Base-by-base conservation (phyloP, 345 rosid species). In the Psidium friedrichsthalianum region DNA sequence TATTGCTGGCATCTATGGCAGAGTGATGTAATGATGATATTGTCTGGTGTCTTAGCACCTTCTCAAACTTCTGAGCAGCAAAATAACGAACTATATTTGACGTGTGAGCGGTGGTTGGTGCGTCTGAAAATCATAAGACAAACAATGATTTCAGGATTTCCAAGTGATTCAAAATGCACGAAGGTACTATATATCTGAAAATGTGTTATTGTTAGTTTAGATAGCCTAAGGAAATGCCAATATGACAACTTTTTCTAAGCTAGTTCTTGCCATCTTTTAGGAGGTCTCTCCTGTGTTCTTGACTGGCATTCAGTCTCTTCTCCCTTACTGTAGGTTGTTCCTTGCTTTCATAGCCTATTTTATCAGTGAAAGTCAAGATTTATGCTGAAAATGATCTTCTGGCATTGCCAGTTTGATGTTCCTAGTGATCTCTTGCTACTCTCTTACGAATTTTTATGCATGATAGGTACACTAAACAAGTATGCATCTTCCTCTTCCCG, bases 1-100 rank as follows among this genome's bases (percentile, higher is more conserved):
- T 94, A 91, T 88, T 86, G 98, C 91, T 97, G 98, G 98, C 94
- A 88, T 90, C 98, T 97, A 83, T 97, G 99, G 99, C 96, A 96
- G 89, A 95, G 91, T 87, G 98, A 97, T 92, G 93, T 93, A 97
- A n/a, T 94, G 89, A 92, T 93, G 56, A 97, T 97, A 87, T 90
- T 95, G 84, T 92, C 86, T 84, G 96, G 98, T 76, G 93, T 97
- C 88, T 91, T 95, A 27, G 84, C 94, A 47, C 91, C 93, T 87
- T 82, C 89, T 78, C 94, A 92, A 89, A 88, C 87, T 90, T 85
- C 91, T 85, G 93, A 91, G 87, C 93, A 92, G 88, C 95, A 90
- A 90, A 94, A 90, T 47, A 95, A 93, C 86, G 99, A 97, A 87
- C 95, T 95, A 86, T 92, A 94, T 85, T 88, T 97, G 84, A 94